These are phyloP conservation scores for Alternaria conjuncta DNA, from an alignment of 2,329 filamentous ascomycete species.

Conservation along the genomic window DNA sequence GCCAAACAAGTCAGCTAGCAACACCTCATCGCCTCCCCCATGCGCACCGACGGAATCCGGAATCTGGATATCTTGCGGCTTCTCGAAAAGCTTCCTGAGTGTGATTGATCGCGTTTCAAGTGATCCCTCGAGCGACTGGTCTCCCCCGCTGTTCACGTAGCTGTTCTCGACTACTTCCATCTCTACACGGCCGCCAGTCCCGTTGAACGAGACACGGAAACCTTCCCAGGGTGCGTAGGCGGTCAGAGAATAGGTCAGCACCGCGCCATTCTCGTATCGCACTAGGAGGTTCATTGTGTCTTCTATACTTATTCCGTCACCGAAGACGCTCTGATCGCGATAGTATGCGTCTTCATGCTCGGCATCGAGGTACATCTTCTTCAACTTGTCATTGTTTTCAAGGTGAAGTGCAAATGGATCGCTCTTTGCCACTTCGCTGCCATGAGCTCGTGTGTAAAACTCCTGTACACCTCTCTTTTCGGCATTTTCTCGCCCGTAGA, in stretches of 20 bases:
- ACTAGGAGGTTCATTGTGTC: constrained; percentile 69
- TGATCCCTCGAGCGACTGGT: constrained; percentile 62
- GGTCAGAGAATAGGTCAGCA: constrained; percentile 65
- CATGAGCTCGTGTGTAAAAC: constrained; percentile 60
- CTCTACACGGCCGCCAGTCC: constrained; percentile 65
- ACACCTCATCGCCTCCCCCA: constrained; percentile 64
- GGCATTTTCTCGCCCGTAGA: constrained; percentile 68
- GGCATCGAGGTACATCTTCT: constrained; percentile 66
- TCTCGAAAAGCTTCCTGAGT: constrained; percentile 62
- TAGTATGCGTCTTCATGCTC: constrained; percentile 69
- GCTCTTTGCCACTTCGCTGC: constrained; percentile 57
- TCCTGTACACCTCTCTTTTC: constrained; percentile 59
- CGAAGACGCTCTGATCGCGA: constrained; percentile 68
- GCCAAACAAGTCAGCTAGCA: constrained; percentile 66
- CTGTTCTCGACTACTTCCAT: constrained; percentile 68
- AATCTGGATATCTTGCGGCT: constrained; percentile 63
- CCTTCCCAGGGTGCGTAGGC: constrained; percentile 70
- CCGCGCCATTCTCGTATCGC: constrained; percentile 62
- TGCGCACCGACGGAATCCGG: constrained; percentile 62
- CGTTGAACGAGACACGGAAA: constrained; percentile 65
- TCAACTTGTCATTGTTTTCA: constrained; percentile 60
- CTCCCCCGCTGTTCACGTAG: constrained; percentile 65
- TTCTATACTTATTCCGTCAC: constrained; percentile 69
- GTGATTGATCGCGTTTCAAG: constrained; percentile 59
- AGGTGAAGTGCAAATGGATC: constrained; percentile 68